phyloP scores from a whole-genome alignment of 164 flowering plant species.

The Euptelea pleiosperma region DNA sequence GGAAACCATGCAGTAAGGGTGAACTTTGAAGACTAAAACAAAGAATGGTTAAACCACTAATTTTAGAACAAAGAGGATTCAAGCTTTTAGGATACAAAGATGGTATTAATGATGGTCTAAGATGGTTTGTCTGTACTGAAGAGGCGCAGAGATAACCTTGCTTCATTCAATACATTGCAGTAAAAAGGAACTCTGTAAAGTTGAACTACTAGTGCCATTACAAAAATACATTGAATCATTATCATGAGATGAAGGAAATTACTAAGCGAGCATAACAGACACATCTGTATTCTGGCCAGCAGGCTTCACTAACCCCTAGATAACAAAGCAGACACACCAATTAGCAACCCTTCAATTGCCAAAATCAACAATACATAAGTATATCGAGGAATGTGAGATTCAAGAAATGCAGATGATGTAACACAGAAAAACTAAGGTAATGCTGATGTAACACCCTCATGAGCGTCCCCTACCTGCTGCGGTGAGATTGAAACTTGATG shows the following conservation, averaged over 20 bases:
- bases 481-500: conserved; percentile 89
- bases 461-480: conserved; percentile 66
- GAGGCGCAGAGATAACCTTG: conserved; percentile 4
- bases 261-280: conserved; percentile 44
- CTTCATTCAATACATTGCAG: not conserved
- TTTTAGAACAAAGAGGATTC: too few species aligned
- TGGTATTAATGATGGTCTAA: not conserved
- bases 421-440: not conserved
- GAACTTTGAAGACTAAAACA: not conserved
- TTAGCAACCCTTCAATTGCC: conserved; percentile 26
- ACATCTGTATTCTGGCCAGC: conserved; percentile 52
- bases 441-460: not conserved
- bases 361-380: conserved; percentile 10
- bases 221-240: conserved; percentile 1
- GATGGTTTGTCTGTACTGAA: not conserved
- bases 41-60: too few species aligned
- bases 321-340: conserved; percentile 39
- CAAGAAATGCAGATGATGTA: not conserved
- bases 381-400: conserved; percentile 4
- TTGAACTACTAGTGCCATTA: not conserved
- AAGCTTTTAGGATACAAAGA: too few species aligned
- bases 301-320: conserved; percentile 64
- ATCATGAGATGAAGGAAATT: conserved; percentile 41
- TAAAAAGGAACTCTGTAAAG: not conserved
- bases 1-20: not conserved